Evolutionary conservation across 192 early-diverging fungal species (phyloP), one percentile per base, ranked within the genome.

Genomic region (Backusella circina): DNA sequence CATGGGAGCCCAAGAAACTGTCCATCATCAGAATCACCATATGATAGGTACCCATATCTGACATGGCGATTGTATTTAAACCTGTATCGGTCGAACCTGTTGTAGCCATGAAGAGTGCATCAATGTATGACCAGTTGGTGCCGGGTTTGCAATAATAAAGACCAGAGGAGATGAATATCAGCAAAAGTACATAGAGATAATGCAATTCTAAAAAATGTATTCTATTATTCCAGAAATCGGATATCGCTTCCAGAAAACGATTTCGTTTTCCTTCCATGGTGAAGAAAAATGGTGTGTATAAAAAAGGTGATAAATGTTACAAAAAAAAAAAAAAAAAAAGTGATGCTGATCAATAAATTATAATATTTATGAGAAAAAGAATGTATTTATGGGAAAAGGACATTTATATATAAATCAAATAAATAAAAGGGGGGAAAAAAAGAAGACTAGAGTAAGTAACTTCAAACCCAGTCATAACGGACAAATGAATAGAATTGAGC

Each of bases 191-290:
- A 37, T 78, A 82, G 1, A 65, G 23, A 41, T 82, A 78, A 64
- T 82, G 80, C 12, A 82, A 36, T 37, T 82, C 44, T 16, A 82
- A 69, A 36, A 75, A 82, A 57, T 78, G 80, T 10, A 82, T 71
- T 32, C 74, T 67, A 13, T 67, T 44, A n/a, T 70, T 16, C 73
- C 65, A 77, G 36, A 77, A 73, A 16, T 66, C 37, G 15, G 23
- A 1, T 26, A 70, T 18, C 26, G 23, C 2, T 61, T 61, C 54
- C 23, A 61, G 10, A 61, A 61, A 61, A 9, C 54, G 54, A 61
- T 12, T 61, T 61, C 23, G 51, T 23, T 26, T 26, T 57, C 51
- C 23, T 7, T 26, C 23, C 51, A 54, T 54, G 51, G 16, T 54
- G 51, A 54, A 54, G 51, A 54, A 54, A 23, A 23, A 54, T 54